Evolutionary conservation across 192 early-diverging fungal genomes (phyloP).

Genomic region (Chytriomyces confervae): DNA sequence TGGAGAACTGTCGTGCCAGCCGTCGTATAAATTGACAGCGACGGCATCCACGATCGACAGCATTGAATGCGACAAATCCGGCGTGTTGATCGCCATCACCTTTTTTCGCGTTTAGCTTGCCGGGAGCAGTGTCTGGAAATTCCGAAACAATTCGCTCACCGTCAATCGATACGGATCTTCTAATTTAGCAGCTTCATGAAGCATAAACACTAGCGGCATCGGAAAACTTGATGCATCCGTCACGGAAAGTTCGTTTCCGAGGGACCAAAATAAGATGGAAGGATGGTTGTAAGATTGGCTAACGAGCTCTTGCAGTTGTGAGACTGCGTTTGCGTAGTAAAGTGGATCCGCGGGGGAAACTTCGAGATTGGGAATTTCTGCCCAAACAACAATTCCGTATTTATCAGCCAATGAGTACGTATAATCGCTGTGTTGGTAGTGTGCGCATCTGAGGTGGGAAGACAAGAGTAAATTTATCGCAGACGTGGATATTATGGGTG

Average conservation of each 20-base stretch:
- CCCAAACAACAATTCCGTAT: constrained; percentile 32
- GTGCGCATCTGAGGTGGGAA: constrained; percentile 12
- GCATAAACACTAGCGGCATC: constrained; percentile 8
- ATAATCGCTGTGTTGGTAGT: constrained; percentile 29
- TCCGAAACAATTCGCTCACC: background rate
- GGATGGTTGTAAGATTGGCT: constrained; percentile 17
- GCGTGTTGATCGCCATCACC: constrained; percentile 25
- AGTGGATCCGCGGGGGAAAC: constrained; percentile 10
- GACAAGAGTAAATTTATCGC: background rate
- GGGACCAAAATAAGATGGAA: constrained; percentile 28
- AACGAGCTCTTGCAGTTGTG: constrained; percentile 25
- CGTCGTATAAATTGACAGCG: constrained; percentile 15
- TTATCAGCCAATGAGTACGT: constrained; percentile 25
- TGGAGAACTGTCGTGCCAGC: constrained; percentile 2
- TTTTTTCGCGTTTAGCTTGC: background rate
- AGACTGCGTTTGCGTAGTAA: constrained; percentile 9
- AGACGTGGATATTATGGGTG: background rate
- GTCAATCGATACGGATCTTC: constrained; percentile 33
- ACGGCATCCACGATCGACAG: background rate
- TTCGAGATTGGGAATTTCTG: constrained; percentile 31
- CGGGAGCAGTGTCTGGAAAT: background rate
- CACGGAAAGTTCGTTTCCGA: constrained; percentile 11
- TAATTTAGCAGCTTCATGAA: constrained; percentile 9
- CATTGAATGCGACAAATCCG: background rate
- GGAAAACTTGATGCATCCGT: background rate